Conservation (phyloP, 2,329 filamentous ascomycete genomes). For the Fusarium continuum region DNA sequence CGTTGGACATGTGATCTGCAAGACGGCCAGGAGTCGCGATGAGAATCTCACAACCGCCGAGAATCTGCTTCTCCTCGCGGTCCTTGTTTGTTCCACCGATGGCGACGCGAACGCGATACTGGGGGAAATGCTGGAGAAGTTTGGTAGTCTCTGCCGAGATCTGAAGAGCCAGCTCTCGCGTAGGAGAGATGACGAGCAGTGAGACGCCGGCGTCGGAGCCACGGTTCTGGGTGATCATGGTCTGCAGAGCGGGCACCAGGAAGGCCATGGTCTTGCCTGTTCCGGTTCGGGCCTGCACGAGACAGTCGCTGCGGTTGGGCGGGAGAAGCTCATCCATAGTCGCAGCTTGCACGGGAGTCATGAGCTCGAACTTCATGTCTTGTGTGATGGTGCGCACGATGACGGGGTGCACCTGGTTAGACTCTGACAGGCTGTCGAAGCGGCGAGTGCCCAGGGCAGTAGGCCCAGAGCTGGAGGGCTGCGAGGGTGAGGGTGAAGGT, state of each 20-base stretch:
- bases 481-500: background rate
- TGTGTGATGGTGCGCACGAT: slow-evolving; percentile 59
- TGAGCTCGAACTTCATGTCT: slow-evolving; percentile 60
- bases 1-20: slow-evolving; percentile 80
- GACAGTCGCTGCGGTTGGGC: slow-evolving; percentile 58
- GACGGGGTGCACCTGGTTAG: slow-evolving; percentile 55
- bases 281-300: slow-evolving; percentile 87
- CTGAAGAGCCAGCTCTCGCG: slow-evolving; percentile 75
- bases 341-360: slow-evolving; percentile 65
- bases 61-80: slow-evolving; percentile 74
- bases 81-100: slow-evolving; percentile 83
- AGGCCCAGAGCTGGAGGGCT: slow-evolving; percentile 6
- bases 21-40: slow-evolving; percentile 84
- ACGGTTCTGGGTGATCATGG: slow-evolving; percentile 64
- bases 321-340: slow-evolving; percentile 59
- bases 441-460: slow-evolving; percentile 56
- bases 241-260: slow-evolving; percentile 83
- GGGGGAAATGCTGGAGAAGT: slow-evolving; percentile 75
- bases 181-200: slow-evolving; percentile 74
- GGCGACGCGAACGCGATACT: slow-evolving; percentile 79
- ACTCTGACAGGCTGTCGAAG: slow-evolving; percentile 56
- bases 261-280: slow-evolving; percentile 90
- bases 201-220: slow-evolving; percentile 56
- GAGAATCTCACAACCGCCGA: slow-evolving; percentile 79
- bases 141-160: slow-evolving; percentile 76